Evolutionary conservation across 305 asterid species (phyloP).

Genomic region (Coffea humblotiana): DNA sequence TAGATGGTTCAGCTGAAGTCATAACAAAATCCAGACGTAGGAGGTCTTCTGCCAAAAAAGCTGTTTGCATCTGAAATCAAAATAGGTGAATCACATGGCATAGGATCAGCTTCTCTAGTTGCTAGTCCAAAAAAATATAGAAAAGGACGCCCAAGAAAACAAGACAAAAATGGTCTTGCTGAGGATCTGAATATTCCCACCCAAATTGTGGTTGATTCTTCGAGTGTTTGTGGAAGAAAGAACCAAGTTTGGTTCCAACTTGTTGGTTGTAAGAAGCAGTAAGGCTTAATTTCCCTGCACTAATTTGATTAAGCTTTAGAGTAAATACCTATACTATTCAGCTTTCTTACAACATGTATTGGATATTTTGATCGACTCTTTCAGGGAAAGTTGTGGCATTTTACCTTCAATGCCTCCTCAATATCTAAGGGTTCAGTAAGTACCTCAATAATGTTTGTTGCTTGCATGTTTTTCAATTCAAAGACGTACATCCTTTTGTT

Average conservation of each 20-base stretch:
- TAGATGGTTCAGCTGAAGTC: constrained; percentile 8
- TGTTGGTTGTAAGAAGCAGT: constrained; percentile 27
- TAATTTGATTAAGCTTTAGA: neutral
- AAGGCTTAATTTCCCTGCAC: constrained; percentile 9
- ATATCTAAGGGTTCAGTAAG: constrained; percentile 29
- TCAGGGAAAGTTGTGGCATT: constrained; percentile 13
- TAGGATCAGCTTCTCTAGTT: neutral
- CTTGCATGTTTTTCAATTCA: neutral
- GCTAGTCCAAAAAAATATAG: neutral
- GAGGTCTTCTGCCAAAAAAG: neutral
- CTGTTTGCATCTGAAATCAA: neutral
- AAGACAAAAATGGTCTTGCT: neutral
- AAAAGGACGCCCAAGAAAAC: neutral
- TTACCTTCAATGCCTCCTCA: constrained; percentile 17
- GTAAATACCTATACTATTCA: neutral
- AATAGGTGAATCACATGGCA: neutral
- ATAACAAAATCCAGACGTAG: neutral
- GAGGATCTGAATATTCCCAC: constrained; percentile 24
- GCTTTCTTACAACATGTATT: neutral
- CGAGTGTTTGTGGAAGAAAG: neutral
- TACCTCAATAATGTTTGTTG: neutral
- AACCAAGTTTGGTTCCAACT: constrained; percentile 24
- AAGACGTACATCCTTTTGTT: too few relatives aligned
- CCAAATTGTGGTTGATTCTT: constrained; percentile 10
- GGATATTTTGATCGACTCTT: neutral